These are phyloP conservation scores for Penicillium samsonianum DNA, from an alignment of 495 filamentous ascomycete species.

Conservation along the genomic window DNA sequence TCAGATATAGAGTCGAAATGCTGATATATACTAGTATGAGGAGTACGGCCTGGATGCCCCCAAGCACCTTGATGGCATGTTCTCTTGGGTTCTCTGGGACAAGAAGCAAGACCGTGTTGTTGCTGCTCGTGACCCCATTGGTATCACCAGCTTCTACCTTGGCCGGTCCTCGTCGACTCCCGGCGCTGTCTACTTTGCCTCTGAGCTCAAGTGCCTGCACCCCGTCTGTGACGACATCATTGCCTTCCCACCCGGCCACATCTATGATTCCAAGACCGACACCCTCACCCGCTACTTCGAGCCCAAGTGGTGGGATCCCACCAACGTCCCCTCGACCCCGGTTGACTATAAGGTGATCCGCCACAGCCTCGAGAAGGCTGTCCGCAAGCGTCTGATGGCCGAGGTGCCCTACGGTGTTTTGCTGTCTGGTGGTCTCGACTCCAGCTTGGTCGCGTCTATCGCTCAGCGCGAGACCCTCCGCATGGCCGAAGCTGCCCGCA, in stretches of 20 bases:
- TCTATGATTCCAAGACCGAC: slow-evolving; percentile 90
- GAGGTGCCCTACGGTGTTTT: slow-evolving; percentile 98
- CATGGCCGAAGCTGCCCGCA: slow-evolving; percentile 59
- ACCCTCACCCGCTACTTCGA: slow-evolving; percentile 82
- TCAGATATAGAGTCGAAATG: not conserved
- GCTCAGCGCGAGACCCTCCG: slow-evolving; percentile 88
- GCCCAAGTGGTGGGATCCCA: slow-evolving; percentile 89
- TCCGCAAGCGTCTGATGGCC: slow-evolving; percentile 96
- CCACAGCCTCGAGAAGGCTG: slow-evolving; percentile 81
- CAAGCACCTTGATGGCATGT: slow-evolving; percentile 97
- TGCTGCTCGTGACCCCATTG: slow-evolving; percentile 94
- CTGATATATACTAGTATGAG: slow-evolving; percentile 65
- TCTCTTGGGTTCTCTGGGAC: slow-evolving; percentile 97
- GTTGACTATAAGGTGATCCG: slow-evolving; percentile 80
- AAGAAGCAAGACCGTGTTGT: slow-evolving; percentile 86
- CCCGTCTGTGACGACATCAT: slow-evolving; percentile 95
- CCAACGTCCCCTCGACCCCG: slow-evolving; percentile 71
- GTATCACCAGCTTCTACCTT: slow-evolving; percentile 96
- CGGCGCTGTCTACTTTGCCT: slow-evolving; percentile 88
- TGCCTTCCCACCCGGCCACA: slow-evolving; percentile 89
- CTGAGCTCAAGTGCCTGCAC: slow-evolving; percentile 90
- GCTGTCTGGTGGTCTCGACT: slow-evolving; percentile 93
- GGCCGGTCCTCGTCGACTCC: slow-evolving; percentile 83
- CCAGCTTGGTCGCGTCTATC: slow-evolving; percentile 90
- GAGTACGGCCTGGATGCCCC: slow-evolving; percentile 91